These are phyloP conservation scores for Rhizophora mangle DNA, from an alignment of 345 rosid species.

Conservation along the genomic window DNA sequence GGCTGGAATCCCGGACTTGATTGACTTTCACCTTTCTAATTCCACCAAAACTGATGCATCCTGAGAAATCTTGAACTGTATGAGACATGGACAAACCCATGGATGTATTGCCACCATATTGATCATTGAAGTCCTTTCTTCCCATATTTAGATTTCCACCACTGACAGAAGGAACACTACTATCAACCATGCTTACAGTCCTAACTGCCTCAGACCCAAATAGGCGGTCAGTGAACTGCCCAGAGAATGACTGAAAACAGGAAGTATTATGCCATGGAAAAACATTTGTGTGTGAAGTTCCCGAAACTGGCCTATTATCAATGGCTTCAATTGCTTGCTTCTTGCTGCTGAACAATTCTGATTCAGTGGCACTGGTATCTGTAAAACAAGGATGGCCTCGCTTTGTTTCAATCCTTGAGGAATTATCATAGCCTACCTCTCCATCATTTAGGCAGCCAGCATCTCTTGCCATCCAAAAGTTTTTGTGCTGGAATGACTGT, in stretches of 20 bases:
- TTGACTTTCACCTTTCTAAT: constrained; percentile 50
- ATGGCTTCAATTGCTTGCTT: constrained; percentile 50
- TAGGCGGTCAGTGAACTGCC: constrained; percentile 39
- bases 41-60: constrained; percentile 42
- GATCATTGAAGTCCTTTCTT: constrained; percentile 40
- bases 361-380: constrained; percentile 30
- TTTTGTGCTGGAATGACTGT: constrained; percentile 47
- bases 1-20: constrained; percentile 41
- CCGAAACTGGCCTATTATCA: constrained; percentile 28
- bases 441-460: constrained; percentile 28
- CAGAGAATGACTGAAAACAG: constrained; percentile 40
- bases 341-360: constrained; percentile 48
- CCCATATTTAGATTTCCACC: constrained; percentile 39
- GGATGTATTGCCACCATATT: constrained; percentile 33
- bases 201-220: constrained; percentile 41
- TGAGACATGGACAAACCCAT: constrained; percentile 44
- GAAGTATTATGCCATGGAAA: constrained; percentile 40
- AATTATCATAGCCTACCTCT: constrained; percentile 33
- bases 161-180: constrained; percentile 33
- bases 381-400: constrained; percentile 52
- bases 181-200: constrained; percentile 37
- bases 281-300: constrained; percentile 31
- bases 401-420: constrained; percentile 50
- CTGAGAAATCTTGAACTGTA: constrained; percentile 36
- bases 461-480: constrained; percentile 32